phyloP scores from a whole-genome alignment of 805 yeast genomes.

The Nakazawaea wickerhamii region DNA sequence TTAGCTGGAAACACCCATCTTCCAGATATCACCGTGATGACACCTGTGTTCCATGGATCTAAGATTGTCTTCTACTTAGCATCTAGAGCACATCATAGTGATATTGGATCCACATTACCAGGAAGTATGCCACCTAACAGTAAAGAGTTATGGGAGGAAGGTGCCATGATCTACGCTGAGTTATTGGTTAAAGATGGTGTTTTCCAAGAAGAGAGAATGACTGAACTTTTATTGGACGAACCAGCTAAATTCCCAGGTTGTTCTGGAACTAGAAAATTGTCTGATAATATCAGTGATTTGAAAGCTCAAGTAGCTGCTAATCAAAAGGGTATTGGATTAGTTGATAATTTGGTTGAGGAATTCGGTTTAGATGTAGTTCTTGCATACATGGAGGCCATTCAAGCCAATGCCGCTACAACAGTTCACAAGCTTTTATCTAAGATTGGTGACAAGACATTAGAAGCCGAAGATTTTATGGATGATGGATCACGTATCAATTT shows the following conservation, averaged over 20 bases:
- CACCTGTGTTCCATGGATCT: conserved; percentile 73
- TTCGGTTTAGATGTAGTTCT: conserved; percentile 55
- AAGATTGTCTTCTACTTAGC: conserved; percentile 81
- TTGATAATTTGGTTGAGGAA: conserved; percentile 55
- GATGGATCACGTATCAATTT: conserved; percentile 71
- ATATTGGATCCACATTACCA: conserved; percentile 87
- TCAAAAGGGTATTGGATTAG: conserved; percentile 70
- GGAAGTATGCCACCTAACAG: conserved; percentile 96
- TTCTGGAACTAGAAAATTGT: conserved; percentile 79
- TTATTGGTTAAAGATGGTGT: conserved; percentile 64
- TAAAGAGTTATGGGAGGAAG: conserved; percentile 80
- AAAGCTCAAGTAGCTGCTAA: conserved; percentile 89
- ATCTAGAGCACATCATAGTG: conserved; percentile 94
- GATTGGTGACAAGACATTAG: conserved; percentile 32
- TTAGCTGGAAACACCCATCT: conserved; percentile 82
- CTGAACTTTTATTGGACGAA: conserved; percentile 54
- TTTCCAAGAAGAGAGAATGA: conserved; percentile 70
- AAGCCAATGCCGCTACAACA: conserved; percentile 68
- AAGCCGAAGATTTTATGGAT: conserved; percentile 67
- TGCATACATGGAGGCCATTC: conserved; percentile 78
- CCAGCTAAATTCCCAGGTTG: conserved; percentile 85
- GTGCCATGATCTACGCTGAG: conserved; percentile 80
- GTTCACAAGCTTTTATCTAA: conserved; percentile 51
- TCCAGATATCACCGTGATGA: conserved; percentile 87
- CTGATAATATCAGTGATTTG: conserved; percentile 79